Base-by-base conservation (phyloP, 768 basidiomycete species). In the Pleurotus cornucopiae region DNA sequence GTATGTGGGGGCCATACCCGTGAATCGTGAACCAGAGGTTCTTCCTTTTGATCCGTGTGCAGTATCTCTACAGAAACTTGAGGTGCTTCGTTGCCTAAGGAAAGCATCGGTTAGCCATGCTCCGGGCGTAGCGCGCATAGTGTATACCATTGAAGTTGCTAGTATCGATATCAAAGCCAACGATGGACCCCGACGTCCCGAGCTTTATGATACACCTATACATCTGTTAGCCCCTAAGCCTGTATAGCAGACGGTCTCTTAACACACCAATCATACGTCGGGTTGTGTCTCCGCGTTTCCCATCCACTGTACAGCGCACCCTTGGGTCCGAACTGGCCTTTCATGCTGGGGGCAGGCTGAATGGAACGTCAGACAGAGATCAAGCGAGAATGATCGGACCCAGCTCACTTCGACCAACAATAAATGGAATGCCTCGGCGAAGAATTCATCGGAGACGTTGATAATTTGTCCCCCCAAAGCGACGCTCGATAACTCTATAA, bases 321-420 rank as follows among this genome's bases (percentile, higher is more conserved):
- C 41, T 94, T 96, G 2, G 94, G 91, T 5, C 96, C 96, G 63
- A 94, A 99, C 62, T 94, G 92, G n/a, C 97, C 97, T 70, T 95
- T 94, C 66, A 97, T 71, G 61, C 87, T 92, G 3, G 79, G 82
- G 20, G 95, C 85, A 5, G 95, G 89, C 94, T 97, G 58, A 41
- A 16, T 5, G 12, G 23, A 11, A 21, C 11, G 51, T 53, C 39
- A 53, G 51, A 23, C 7, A 41, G 21, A 40, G 37, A 40, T 38
- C 25, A 53, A 38, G 47, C 21, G 14, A 54, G 18, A 26, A 44
- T 13, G 40, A 66, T 81, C 30, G 30, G 30, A 34, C 30, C 30
- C 30, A 34, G 11, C 30, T 63, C 59, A 92, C 95, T 72, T 87
- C 85, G 43, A 91, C 87, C 48, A 89, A 79, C 54, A 99, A 77